Base-by-base conservation (phyloP, 805 yeast species). In the Starmerella kuoi region DNA sequence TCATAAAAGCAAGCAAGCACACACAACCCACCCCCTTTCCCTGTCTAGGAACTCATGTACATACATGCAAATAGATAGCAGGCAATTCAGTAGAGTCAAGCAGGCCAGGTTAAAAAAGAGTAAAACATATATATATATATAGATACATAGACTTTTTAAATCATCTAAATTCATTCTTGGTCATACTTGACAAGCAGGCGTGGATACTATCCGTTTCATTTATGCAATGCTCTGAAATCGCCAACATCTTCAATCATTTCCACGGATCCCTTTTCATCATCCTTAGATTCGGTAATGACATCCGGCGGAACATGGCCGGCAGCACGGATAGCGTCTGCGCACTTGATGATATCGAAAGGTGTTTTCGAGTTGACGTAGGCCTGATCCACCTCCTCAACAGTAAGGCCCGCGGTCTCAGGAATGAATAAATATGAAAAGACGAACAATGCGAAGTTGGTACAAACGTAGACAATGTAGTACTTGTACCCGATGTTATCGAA, bases 331-430 rank as follows among this genome's bases (percentile, higher is more conserved):
- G 47, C 47, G 12, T 36, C 33, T n/a, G 42, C 43, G 17, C 46
- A 41, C 12, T 19, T 22, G 8, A 48, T 45, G 8, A 47, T 48
- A 27, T 48, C 52, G 42, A 48, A 46, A 17, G 38, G 38, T 7
- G 11, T 24, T 18, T 33, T 35, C 15, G 55, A 48, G 40, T 44
- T 39, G 23, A 38, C 42, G 35, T 61, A 63, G 18, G 62, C 56
- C 26, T 51, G 45, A 41, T 61, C 58, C 51, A 74, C 68, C 57
- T 74, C 79, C 60, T 74, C 80, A 60, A 74, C 67, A 40, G 77
- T 64, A 59, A 67, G 66, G 22, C 77, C 78, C 49, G 65, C 70
- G 21, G 81, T 76, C 56, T 76, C 83, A 30, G 80, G 81, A 49
- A 71, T 68, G 52, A 70, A 63, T 47, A 58, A 66, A 43, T 51